Base-by-base conservation (phyloP, 139 green algal species). In the Eudorina sp. region DNA sequence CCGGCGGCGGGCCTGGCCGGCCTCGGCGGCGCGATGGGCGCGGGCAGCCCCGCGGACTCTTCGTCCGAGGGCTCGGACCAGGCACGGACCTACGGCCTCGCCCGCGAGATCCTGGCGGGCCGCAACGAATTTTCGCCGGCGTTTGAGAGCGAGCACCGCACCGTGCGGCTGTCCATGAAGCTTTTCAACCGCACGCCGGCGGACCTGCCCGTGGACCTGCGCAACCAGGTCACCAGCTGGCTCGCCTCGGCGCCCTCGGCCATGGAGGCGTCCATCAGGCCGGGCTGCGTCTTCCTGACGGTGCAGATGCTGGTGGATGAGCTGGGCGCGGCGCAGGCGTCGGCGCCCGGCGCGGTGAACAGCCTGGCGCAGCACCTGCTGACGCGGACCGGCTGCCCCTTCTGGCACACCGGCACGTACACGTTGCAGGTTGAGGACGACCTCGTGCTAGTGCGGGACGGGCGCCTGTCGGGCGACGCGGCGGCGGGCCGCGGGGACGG, bases 131-230 rank as follows among this genome's bases (percentile, higher is more conserved):
- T 88, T 70, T n/a, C 88, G 14, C 81, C 90, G 16, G 68, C 40
- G 23, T 94, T 90, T 62, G 88, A 89, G 31, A 83, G 55, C 19
- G 89, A 92, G 53, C 84, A 92, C 77, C 82, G 83, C 51, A 82
- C 93, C 69, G 9, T 95, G 46, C 89, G 94, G 40, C 79, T 97
- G 36, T 91, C 85, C 16, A 88, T 93, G 43, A 97, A 97, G 95
- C 90, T 98, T 38, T 97, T 97, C 93, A 96, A 95, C 90, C 88
- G 89, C 70, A 98, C 96, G 9, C 96, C 96, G 14, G 92, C 92
- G 16, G 92, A 97, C 75, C 92, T 98, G 86, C 95, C 96, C 2
- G 41, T 58, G 0, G 91, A 96, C 83, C 75, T 97, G 75, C 90
- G 92, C 21, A 68, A 90, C 45, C 92, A 93, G 68, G 60, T 94